Percentiles rank a stretch among this genome's conserved stretches.
These are phyloP conservation scores for Phytophthora agathidicida DNA, from an alignment of 352 stramenopile genomes.

Conservation along the genomic window DNA sequence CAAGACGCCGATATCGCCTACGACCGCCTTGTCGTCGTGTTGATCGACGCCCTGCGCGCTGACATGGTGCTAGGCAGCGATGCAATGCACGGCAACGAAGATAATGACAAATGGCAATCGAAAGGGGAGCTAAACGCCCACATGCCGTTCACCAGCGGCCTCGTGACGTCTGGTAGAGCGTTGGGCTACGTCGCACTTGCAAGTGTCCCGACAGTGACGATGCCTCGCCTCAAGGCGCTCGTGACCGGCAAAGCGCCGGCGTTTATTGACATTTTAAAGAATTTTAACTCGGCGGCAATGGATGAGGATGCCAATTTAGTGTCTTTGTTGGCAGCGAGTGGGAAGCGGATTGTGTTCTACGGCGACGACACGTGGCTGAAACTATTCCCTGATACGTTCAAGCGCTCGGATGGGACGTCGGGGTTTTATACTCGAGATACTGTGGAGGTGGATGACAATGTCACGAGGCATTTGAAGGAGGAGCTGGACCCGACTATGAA, in stretches of 20 bases:
- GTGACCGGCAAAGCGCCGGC: slow-evolving; percentile 83
- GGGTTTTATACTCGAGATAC: slow-evolving; percentile 91
- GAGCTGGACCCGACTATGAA: slow-evolving; percentile 82
- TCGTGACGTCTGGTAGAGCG: slow-evolving; percentile 56
- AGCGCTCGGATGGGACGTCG: slow-evolving; percentile 78
- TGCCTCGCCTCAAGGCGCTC: slow-evolving; percentile 89
- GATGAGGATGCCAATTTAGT: slow-evolving; percentile 75
- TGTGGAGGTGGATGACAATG: slow-evolving; percentile 86
- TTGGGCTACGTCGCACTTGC: slow-evolving; percentile 81
- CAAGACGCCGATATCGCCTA: slow-evolving; percentile 39
- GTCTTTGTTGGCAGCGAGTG: slow-evolving; percentile 48
- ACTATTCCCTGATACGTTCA: slow-evolving; percentile 79
- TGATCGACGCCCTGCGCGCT: slow-evolving; percentile 87
- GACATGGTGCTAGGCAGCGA: slow-evolving; percentile 87
- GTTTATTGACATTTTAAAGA: slow-evolving; percentile 93
- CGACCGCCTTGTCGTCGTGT: slow-evolving; percentile 84
- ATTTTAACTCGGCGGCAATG: slow-evolving; percentile 89
- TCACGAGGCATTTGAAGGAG: slow-evolving; percentile 83
- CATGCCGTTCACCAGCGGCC: slow-evolving; percentile 69
- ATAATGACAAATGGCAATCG: neutral
- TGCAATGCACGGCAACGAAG: slow-evolving; percentile 39
- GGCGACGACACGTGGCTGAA: slow-evolving; percentile 92
- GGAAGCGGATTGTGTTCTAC: slow-evolving; percentile 83
- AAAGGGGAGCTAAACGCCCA: slow-evolving; percentile 61
- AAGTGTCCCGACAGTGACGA: slow-evolving; percentile 88